Conservation (phyloP, 768 basidiomycete species). For the Leccinum subtestaceum region DNA sequence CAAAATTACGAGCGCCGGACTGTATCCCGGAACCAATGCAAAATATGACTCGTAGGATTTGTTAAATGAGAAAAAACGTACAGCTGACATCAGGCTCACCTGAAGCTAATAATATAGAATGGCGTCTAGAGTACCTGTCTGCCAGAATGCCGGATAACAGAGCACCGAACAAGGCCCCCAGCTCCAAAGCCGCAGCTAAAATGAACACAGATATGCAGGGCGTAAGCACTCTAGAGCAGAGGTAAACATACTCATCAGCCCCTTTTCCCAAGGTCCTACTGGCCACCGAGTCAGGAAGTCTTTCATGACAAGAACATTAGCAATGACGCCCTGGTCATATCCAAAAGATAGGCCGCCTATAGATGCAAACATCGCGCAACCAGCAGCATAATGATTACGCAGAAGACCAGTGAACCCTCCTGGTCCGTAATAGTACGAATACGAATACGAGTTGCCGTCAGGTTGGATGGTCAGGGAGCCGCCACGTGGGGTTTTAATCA, state of each 20-base stretch:
- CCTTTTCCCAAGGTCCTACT: conserved; percentile 68
- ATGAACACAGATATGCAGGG: neutral
- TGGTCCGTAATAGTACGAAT: conserved; percentile 74
- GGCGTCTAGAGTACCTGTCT: conserved; percentile 63
- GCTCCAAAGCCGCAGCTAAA: conserved; percentile 72
- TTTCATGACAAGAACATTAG: conserved; percentile 81
- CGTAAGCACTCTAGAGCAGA: neutral
- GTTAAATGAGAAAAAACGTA: neutral
- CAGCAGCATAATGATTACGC: conserved; percentile 60
- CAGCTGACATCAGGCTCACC: conserved; percentile 38
- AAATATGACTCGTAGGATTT: conserved; percentile 52
- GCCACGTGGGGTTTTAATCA: conserved; percentile 25
- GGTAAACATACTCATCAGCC: conserved; percentile 63
- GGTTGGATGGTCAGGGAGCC: conserved; percentile 26
- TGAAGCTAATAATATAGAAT: conserved; percentile 66
- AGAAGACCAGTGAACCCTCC: conserved; percentile 61
- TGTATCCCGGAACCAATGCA: conserved; percentile 72
- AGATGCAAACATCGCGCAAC: conserved; percentile 72
- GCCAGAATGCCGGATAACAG: conserved; percentile 64
- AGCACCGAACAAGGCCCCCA: conserved; percentile 78
- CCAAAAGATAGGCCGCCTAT: conserved; percentile 79
- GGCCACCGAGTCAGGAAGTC: conserved; percentile 71
- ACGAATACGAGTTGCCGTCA: conserved; percentile 42
- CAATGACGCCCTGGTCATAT: conserved; percentile 84
- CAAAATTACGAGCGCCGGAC: conserved; percentile 52